Evolutionary conservation across 1,284 basidiomycete genomes (phyloP).

Genomic region (Sphaerobolus stellatus): DNA sequence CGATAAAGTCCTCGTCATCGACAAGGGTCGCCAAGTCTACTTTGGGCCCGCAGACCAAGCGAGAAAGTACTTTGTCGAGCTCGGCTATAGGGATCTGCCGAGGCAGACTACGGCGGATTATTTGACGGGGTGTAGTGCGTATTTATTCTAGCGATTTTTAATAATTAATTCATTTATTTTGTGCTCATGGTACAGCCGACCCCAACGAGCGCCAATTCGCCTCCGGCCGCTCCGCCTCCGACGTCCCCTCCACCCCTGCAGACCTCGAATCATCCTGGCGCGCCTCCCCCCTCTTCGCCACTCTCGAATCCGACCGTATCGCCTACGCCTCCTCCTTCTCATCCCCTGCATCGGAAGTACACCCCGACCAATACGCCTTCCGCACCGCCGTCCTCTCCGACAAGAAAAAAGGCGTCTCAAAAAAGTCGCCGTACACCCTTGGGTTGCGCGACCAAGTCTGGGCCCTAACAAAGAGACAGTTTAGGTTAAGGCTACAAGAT

Average conservation of each 20-base stretch:
- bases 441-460: conserved; percentile 74
- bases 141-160: too few relatives aligned
- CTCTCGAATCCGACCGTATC: conserved; percentile 51
- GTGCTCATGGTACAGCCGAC: conserved; percentile 56
- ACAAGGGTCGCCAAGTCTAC: conserved; percentile 52
- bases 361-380: conserved; percentile 73
- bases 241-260: conserved; percentile 74
- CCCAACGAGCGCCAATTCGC: conserved; percentile 85
- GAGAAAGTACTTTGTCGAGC: conserved; percentile 45
- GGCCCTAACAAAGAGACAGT: conserved; percentile 73
- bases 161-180: too few relatives aligned
- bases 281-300: conserved; percentile 50
- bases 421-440: conserved; percentile 86
- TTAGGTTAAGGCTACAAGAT: conserved; percentile 79
- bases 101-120: conserved; percentile 66
- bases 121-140: conserved; percentile 63
- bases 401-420: conserved; percentile 81
- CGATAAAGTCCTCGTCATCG: conserved; percentile 67
- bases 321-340: conserved; percentile 69
- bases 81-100: conserved; percentile 41
- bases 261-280: conserved; percentile 69
- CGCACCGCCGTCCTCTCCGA: conserved; percentile 71
- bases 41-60: conserved; percentile 50
- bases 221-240: conserved; percentile 57
- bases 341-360: conserved; percentile 59